A percentile compares a stretch with the other conserved stretches of the same genome.
Evolutionary conservation across 345 rosid species (phyloP).

Genomic region (Theobroma cacao): DNA sequence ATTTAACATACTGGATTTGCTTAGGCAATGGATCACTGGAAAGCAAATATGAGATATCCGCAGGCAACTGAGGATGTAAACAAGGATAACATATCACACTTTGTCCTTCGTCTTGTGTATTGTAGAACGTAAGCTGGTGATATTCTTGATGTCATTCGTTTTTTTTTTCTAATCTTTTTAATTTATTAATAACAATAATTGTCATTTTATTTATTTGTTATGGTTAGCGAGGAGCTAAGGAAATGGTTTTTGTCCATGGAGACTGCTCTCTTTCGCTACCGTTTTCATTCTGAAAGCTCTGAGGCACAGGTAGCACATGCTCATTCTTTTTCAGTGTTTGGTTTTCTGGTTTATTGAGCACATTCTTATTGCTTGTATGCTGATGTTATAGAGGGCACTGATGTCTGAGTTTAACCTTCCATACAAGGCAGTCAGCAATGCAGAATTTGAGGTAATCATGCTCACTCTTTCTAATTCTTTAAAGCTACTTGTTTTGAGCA

Average conservation of each 20-base stretch:
- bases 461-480: not conserved
- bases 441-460: slow-evolving; percentile 68
- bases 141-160: not conserved
- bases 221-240: slow-evolving; percentile 75
- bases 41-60: slow-evolving; percentile 61
- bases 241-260: slow-evolving; percentile 93
- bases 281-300: slow-evolving; percentile 34
- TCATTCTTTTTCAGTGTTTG: not conserved
- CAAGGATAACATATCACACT: slow-evolving; percentile 83
- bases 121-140: slow-evolving; percentile 71
- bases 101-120: slow-evolving; percentile 81
- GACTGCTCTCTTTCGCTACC: slow-evolving; percentile 70
- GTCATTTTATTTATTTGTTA: not conserved
- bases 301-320: slow-evolving; percentile 62
- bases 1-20: not conserved
- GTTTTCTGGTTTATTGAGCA: not conserved
- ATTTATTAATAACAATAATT: not conserved
- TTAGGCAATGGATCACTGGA: slow-evolving; percentile 53
- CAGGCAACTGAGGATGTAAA: slow-evolving; percentile 45
- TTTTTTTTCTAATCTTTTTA: not conserved
- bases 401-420: slow-evolving; percentile 71
- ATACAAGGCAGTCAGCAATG: slow-evolving; percentile 53
- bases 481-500: not conserved
- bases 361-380: slow-evolving; percentile 11
- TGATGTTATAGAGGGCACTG: slow-evolving; percentile 48